Percentiles rank a stretch among this genome's conserved stretches.
Evolutionary conservation across 768 basidiomycete genomes (phyloP).

Genomic region (Crepidotus variabilis): DNA sequence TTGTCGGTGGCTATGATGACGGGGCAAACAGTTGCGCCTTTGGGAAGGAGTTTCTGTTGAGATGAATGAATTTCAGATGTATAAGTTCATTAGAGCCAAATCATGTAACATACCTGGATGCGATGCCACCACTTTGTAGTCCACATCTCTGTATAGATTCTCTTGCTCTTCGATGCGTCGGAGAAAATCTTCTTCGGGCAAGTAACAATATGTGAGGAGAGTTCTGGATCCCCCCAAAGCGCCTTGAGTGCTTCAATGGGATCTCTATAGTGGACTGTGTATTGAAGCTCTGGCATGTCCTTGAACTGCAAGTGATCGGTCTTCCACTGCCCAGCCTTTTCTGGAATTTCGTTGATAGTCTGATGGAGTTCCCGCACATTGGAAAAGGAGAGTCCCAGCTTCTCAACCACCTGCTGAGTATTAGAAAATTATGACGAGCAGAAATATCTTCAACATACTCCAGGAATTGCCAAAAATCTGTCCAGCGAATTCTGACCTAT

Average conservation of each 20-base stretch:
- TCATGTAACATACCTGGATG: conserved; percentile 23
- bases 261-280: conserved; percentile 15
- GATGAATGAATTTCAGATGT: background rate
- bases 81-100: background rate
- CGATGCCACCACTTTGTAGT: conserved; percentile 30
- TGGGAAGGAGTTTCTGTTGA: conserved; percentile 8
- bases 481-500: conserved; percentile 21
- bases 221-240: conserved; percentile 23
- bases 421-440: background rate
- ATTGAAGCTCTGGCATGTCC: conserved; percentile 14
- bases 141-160: conserved; percentile 28
- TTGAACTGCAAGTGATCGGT: conserved; percentile 15
- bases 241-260: conserved; percentile 24
- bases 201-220: conserved; percentile 19
- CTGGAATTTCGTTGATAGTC: conserved; percentile 18
- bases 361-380: conserved; percentile 17
- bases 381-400: conserved; percentile 20
- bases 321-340: conserved; percentile 18
- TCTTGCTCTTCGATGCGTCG: conserved; percentile 8
- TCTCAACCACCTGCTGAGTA: conserved; percentile 14
- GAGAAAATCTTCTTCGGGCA: conserved; percentile 20
- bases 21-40: background rate
- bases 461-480: conserved; percentile 18
- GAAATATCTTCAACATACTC: conserved; percentile 10
- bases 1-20: conserved; percentile 30